Base-by-base conservation (phyloP, 305 asterid species). In the Fraxinus velutina region DNA sequence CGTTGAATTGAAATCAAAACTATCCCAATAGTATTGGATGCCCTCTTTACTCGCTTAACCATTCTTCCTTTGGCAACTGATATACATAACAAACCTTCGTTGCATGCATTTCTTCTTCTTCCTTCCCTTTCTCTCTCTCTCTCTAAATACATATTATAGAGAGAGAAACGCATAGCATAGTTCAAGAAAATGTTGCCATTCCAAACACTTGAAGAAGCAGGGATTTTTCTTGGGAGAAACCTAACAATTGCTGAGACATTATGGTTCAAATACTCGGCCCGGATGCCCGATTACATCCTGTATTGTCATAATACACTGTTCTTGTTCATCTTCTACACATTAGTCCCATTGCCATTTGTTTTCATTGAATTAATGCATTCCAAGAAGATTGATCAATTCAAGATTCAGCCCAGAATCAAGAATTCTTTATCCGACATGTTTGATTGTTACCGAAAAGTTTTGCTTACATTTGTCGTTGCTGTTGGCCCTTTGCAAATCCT, bases 261-360 rank as follows among this genome's bases (percentile, higher is more conserved):
- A 76, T 93, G 98, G 98, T 89, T 86, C 85, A 73, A 89, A 36
- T 92, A 93, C 82, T 88, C 96, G 4, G 94, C 90, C 47, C 55
- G 32, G 22, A 92, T 89, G 86, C 88, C 92, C 1, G 94, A 91
- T 85, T 87, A 81, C 80, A 9, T 91, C 75, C 86, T 92, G 6
- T 93, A 89, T 39, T 92, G 91, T 37, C 94, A 93, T 83, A 93
- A 92, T 83, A 88, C 92, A 0, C 32, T 92, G 1, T 93, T 93
- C 86, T 82, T 92, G 82, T 86, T 89, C 77, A 36, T 93, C 21
- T 89, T 92, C 81, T 92, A 91, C 88, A 86, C 90, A 3, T 5
- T 92, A 73, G 66, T 86, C 39, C 98, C 97, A 0, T 80, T 93
- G 37, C 94, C 94, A 1, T 91, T 82, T 82, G 84, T 92, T 37